A percentile compares a stretch with the other conserved stretches of the same genome.
phyloP scores from a whole-genome alignment of 164 flowering plant genomes.

The Vitis amurensis region DNA sequence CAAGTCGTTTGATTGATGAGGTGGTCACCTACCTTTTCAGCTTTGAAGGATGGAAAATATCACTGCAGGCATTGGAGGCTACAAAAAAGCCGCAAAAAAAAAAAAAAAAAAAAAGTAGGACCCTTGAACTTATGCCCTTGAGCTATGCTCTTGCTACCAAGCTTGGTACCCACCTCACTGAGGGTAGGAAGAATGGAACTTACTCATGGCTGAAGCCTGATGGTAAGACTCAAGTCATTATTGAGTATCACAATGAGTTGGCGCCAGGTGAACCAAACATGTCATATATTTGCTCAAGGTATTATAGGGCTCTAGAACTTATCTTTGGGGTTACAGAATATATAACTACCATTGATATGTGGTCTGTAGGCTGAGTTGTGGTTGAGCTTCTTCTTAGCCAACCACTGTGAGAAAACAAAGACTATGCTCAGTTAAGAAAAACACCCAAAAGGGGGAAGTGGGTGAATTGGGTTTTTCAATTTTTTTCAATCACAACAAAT shows the following conservation, averaged over 20 bases:
- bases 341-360: conserved; percentile 64
- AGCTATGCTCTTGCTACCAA: conserved; percentile 80
- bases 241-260: conserved; percentile 67
- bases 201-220: conserved; percentile 76
- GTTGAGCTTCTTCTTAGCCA: conserved; percentile 68
- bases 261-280: conserved; percentile 64
- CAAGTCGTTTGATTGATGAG: no score
- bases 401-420: no score
- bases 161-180: conserved; percentile 71
- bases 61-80: no score
- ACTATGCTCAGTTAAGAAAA: no score
- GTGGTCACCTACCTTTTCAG: no score
- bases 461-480: no score
- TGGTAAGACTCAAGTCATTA: conserved; percentile 82
- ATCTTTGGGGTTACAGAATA: conserved; percentile 71
- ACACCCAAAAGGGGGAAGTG: no score
- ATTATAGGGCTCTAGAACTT: conserved; percentile 70
- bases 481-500: no score
- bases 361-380: conserved; percentile 73
- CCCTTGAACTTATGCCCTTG: conserved; percentile 76
- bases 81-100: no score
- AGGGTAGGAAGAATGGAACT: conserved; percentile 73
- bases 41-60: no score
- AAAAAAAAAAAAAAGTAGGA: conserved; percentile 7
- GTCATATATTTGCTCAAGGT: conserved; percentile 64